Evolutionary conservation across 495 filamentous ascomycete genomes (phyloP), one percentile per base, ranked within the genome.

Genomic region (Xylaria nigripes): DNA sequence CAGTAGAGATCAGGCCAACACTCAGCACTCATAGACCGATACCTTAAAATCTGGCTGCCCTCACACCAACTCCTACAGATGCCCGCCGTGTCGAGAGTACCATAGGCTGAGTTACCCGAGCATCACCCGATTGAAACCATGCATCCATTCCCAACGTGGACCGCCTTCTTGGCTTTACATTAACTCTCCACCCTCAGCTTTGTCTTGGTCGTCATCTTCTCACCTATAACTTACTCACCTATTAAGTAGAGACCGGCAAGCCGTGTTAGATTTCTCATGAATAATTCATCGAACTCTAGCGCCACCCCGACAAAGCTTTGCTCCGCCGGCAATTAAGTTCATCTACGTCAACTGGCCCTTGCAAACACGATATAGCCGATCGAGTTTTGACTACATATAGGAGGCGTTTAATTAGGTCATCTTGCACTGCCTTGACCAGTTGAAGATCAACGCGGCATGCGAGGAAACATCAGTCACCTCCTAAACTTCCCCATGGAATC

Each of bases 331-430:
- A 59, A 55, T 34, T 58, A 46, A 58, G 41, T 64, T 66, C 50
- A 45, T 51, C 56, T 58, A 48, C 51, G 48, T 62, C 54, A 47
- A 58, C 44, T 54, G 45, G 38, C 34, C 21, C 56, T 60, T 50
- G 61, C 45, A 59, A 56, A 48, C 16, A 38, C 19, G 50, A 49
- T n/a, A 22, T 58, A 43, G 42, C 64, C 61, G 64, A 66, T 66
- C 56, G 63, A 53, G 50, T 61, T 25, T 45, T 13, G 57, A 19
- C 56, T 48, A 25, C 47, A 45, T 25, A 58, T 36, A 41, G 48
- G 58, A 64, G 56, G 56, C 49, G 22, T 53, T 53, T 46, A 54
- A 57, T 57, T 49, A 48, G 61, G 53, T 53, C 51, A 54, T 61
- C 54, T 56, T 18, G 34, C 48, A 42, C 51, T 32, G 18, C 16